These are phyloP conservation scores for Hirsutella thompsonii DNA, from an alignment of 2,329 filamentous ascomycete genomes.

Conservation along the genomic window DNA sequence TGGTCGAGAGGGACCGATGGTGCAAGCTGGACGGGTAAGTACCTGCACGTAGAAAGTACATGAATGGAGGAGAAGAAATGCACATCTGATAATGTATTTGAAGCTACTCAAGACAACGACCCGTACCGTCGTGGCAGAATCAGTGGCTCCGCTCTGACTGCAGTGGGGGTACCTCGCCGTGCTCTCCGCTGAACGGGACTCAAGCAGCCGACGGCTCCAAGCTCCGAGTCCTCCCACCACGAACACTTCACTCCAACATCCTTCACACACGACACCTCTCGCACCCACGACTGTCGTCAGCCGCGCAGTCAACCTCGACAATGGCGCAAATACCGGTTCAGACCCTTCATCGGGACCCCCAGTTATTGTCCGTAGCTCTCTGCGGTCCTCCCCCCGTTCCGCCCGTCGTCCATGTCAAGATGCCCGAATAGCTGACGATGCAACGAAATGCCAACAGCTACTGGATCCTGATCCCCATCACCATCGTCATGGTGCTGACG, in stretches of 20 bases:
- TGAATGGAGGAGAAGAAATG: accelerated
- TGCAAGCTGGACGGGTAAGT: background rate
- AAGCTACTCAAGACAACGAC: background rate
- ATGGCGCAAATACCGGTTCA: slow-evolving; percentile 85
- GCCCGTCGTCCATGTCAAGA: background rate
- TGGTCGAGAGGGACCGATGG: background rate
- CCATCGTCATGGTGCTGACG: slow-evolving; percentile 93
- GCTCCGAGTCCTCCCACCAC: background rate
- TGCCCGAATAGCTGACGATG: background rate
- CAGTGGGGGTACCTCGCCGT: no score
- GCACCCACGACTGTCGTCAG: background rate
- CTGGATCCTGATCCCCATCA: slow-evolving; percentile 98
- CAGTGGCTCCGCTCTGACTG: no score
- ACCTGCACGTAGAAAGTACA: no score
- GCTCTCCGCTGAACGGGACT: background rate
- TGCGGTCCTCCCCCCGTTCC: background rate
- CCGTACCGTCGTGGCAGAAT: no score
- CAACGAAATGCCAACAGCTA: slow-evolving; percentile 47
- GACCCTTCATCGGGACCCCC: slow-evolving; percentile 96
- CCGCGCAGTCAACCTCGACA: slow-evolving; percentile 7
- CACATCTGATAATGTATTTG: background rate
- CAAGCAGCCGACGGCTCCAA: background rate
- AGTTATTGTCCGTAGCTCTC: slow-evolving; percentile 67
- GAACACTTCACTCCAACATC: no score
- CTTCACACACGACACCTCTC: no score